These are phyloP conservation scores for Angophora floribunda DNA, from an alignment of 345 rosid genomes.

Conservation along the genomic window DNA sequence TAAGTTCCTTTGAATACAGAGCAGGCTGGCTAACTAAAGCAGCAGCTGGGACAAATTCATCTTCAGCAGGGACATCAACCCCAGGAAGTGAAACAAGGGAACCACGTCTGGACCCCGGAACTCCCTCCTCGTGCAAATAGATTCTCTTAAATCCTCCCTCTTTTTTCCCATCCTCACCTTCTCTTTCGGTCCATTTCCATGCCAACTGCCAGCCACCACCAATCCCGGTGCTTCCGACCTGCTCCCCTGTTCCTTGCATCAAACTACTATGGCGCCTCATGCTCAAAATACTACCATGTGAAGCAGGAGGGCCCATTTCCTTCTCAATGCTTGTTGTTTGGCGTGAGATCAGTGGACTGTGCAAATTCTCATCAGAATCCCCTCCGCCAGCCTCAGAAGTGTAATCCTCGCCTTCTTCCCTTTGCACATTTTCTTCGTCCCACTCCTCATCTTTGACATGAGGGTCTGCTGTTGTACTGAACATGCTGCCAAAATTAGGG, in stretches of 20 bases:
- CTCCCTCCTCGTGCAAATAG: conserved; percentile 69
- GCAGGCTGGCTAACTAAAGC: conserved; percentile 70
- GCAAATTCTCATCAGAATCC: conserved; percentile 69
- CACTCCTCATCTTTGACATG: conserved; percentile 49
- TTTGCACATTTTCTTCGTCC: conserved; percentile 70
- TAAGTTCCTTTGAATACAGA: conserved; percentile 50
- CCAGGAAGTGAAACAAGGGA: conserved; percentile 66
- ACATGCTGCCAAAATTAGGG: conserved; percentile 78
- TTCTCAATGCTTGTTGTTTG: conserved; percentile 79
- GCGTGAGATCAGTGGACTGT: conserved; percentile 75
- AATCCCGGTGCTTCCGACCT: conserved; percentile 61
- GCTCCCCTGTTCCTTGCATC: conserved; percentile 49
- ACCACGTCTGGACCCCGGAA: conserved; percentile 59
- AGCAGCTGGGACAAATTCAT: conserved; percentile 75
- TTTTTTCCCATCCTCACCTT: conserved; percentile 58
- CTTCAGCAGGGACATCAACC: conserved; percentile 32
- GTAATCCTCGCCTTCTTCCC: conserved; percentile 56
- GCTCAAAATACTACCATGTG: conserved; percentile 49
- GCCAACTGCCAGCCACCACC: conserved; percentile 99
- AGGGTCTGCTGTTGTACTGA: conserved; percentile 49
- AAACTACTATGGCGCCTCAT: conserved; percentile 71
- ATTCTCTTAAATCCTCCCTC: conserved; percentile 72
- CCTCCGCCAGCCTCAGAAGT: conserved; percentile 39
- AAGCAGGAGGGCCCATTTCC: conserved; percentile 41
- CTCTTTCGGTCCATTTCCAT: conserved; percentile 64